Percentiles rank a stretch among this genome's conserved stretches.
phyloP scores from a whole-genome alignment of 2,329 filamentous ascomycete species.

The Fusarium secorum region DNA sequence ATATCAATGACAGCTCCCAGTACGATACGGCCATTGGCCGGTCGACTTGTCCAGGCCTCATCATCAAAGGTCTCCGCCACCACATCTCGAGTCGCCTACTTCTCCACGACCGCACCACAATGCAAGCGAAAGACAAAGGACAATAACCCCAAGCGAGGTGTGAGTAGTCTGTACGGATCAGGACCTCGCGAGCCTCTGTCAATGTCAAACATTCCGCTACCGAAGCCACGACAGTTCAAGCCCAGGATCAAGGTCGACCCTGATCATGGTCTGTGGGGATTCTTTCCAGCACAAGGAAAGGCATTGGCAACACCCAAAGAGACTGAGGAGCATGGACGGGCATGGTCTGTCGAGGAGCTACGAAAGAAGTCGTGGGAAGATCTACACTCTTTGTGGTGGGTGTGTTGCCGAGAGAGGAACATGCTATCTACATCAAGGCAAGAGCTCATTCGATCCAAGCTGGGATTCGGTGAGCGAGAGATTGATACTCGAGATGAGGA shows the following conservation, averaged over 20 bases:
- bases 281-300: slow-evolving; percentile 78
- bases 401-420: slow-evolving; percentile 91
- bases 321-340: slow-evolving; percentile 75
- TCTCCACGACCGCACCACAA: slow-evolving; percentile 64
- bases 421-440: slow-evolving; percentile 78
- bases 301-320: slow-evolving; percentile 77
- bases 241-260: slow-evolving; percentile 68
- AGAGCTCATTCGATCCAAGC: slow-evolving; percentile 72
- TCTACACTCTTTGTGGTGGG: slow-evolving; percentile 91
- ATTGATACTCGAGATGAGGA: slow-evolving; percentile 66
- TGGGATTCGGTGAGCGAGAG: slow-evolving; percentile 79
- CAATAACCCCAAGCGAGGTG: slow-evolving; percentile 79
- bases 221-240: slow-evolving; percentile 70
- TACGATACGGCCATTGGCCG: slow-evolving; percentile 41
- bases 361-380: slow-evolving; percentile 93
- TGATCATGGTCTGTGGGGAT: slow-evolving; percentile 89
- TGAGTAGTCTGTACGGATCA: slow-evolving; percentile 81
- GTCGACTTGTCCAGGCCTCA: slow-evolving; percentile 36
- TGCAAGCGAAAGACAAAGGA: slow-evolving; percentile 67
- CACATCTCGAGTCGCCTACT: slow-evolving; percentile 41
- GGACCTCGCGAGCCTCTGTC: slow-evolving; percentile 79
- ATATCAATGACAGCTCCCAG: slow-evolving; percentile 44
- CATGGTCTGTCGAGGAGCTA: slow-evolving; percentile 87
- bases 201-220: slow-evolving; percentile 75
- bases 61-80: slow-evolving; percentile 13